Conservation (phyloP, 1,284 basidiomycete genomes). For the Heliocybe sulcata region DNA sequence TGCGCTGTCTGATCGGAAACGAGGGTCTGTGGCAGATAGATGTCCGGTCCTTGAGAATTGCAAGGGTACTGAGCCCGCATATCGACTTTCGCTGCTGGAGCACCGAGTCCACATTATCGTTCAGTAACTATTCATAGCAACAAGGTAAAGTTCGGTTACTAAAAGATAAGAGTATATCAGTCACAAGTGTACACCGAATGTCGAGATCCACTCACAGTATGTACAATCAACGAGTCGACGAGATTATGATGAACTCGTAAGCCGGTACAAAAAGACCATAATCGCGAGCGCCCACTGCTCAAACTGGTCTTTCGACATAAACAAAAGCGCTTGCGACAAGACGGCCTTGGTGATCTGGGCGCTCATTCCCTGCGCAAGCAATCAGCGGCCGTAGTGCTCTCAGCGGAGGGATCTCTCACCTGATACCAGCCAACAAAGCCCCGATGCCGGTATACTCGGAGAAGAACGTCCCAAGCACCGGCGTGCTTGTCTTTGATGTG, state of each 20-base stretch:
- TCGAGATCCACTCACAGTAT: background rate
- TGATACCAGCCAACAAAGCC: conserved; percentile 94
- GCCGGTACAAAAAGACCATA: conserved; percentile 37
- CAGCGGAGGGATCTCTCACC: conserved; percentile 40
- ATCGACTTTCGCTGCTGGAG: too few species aligned
- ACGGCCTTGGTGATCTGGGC: conserved; percentile 90
- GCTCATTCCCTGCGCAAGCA: conserved; percentile 67
- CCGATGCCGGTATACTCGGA: conserved; percentile 66
- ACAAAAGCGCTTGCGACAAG: conserved; percentile 73
- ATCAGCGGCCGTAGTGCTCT: background rate
- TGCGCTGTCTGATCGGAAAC: too few species aligned
- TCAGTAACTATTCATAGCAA: too few species aligned
- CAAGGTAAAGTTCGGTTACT: too few species aligned
- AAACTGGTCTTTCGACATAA: conserved; percentile 81
- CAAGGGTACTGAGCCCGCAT: too few species aligned
- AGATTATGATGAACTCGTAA: background rate
- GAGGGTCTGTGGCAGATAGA: too few species aligned
- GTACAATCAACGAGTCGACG: background rate
- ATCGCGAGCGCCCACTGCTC: conserved; percentile 69
- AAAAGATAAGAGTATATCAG: too few species aligned
- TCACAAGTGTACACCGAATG: too few species aligned
- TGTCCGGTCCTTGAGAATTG: too few species aligned
- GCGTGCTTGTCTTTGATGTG: conserved; percentile 41
- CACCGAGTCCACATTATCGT: too few species aligned
- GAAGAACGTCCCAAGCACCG: conserved; percentile 75